phyloP scores from a whole-genome alignment of 192 early-diverging fungal species.

The Rhizophagus clarus region DNA sequence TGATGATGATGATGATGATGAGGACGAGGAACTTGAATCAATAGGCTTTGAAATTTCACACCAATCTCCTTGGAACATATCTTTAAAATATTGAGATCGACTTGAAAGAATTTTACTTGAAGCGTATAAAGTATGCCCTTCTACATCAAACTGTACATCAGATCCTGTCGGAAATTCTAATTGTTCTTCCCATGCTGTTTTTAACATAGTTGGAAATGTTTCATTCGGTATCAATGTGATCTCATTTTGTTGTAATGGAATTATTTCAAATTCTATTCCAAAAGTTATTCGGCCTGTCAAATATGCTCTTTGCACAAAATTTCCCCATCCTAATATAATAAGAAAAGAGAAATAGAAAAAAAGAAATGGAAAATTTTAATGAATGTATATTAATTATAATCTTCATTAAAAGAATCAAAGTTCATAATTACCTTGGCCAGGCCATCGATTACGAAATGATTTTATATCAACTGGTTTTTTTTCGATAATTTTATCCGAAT shows the following conservation, averaged over 20 bases:
- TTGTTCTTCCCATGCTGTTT: constrained; percentile 9
- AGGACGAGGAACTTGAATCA: not conserved
- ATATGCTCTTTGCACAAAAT: not conserved
- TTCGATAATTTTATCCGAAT: not conserved
- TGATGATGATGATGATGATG: too few species aligned
- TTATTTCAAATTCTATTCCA: not conserved
- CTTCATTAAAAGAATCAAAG: too few species aligned
- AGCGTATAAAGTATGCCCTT: constrained; percentile 1
- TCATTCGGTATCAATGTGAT: not conserved
- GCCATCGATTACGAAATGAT: not conserved
- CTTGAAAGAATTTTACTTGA: not conserved
- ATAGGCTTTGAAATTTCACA: not conserved
- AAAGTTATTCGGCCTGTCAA: not conserved
- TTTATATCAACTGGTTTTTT: not conserved
- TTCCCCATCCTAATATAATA: not conserved
- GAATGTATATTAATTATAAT: not conserved
- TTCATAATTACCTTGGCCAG: not conserved
- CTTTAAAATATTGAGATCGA: constrained; percentile 25
- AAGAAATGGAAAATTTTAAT: not conserved
- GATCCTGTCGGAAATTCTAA: not conserved
- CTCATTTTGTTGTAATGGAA: not conserved
- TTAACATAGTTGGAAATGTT: not conserved
- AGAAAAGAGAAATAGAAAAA: not conserved
- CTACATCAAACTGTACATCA: constrained; percentile 14
- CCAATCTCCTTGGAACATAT: not conserved